Evolutionary conservation across 305 asterid genomes (phyloP), one percentile per base, ranked within the genome.

Genomic region (Rubia occidens): DNA sequence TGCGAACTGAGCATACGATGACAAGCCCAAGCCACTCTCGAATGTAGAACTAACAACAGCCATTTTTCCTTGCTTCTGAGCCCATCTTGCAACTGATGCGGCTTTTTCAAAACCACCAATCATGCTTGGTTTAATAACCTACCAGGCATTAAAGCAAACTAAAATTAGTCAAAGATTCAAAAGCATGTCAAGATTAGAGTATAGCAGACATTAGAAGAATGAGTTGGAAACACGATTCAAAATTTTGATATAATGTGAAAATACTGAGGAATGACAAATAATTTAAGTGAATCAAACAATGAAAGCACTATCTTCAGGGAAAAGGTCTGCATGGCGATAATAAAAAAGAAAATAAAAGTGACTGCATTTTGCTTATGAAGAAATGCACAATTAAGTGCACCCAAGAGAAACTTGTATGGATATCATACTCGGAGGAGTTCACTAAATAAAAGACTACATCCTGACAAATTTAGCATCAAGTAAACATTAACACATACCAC

Each of bases 101-200:
- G 97, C 90, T 60, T 87, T 89, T 79, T 91, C 99, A 65, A 95
- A 89, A 58, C 99, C 99, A 70, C 99, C 99, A 71, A 91, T 76
- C 44, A 89, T 79, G 75, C 97, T 82, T 37, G 97, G 99, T 82
- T 95, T 95, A 83, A 95, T 91, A 42, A 94, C 99, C 99, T 94
- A 75, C 32, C 68, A 53, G 35, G 61, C 2, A 49, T 56, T n/a
- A 39, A 37, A 64, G 54, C 18, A 42, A 18, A 64, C 54, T n/a
- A 8, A 62, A 40, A 18, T 64, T 18, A 64, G 35, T 47, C 15
- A 20, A 35, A 37, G 68, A 24, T 64, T 64, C 66, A 40, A 49
- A n/a, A 49, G 53, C 71, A 58, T 43, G 66, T 51, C 20, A 21
- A 32, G 15, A 6, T 35, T 8, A 64, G 4, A 17, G 21, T 43